Percentiles rank a stretch among this genome's conserved stretches.
Conservation (phyloP, 2,329 filamentous ascomycete species). For the Fusarium sp. region DNA sequence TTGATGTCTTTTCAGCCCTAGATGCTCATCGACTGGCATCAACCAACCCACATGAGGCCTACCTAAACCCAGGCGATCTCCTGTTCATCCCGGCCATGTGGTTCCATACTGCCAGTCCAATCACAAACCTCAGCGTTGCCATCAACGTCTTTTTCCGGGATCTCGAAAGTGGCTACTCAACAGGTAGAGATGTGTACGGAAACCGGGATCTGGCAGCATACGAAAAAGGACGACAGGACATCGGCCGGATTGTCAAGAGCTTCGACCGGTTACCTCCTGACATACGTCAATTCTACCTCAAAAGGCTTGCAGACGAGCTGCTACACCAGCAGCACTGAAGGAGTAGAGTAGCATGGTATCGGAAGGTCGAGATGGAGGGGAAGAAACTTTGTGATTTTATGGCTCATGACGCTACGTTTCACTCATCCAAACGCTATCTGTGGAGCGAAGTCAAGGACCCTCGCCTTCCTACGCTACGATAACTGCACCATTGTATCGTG, state of each 20-base stretch:
- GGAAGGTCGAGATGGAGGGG: not conserved
- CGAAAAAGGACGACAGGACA: constrained; percentile 80
- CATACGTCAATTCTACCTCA: constrained; percentile 79
- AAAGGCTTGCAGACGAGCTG: constrained; percentile 77
- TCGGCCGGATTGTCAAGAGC: constrained; percentile 71
- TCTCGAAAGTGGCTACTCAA: constrained; percentile 73
- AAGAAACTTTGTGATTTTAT: constrained; percentile 1
- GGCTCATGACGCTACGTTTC: constrained; percentile 5
- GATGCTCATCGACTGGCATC: constrained; percentile 52
- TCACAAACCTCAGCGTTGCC: constrained; percentile 72
- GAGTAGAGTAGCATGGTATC: not conserved
- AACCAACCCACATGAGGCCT: constrained; percentile 74
- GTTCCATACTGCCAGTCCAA: constrained; percentile 79
- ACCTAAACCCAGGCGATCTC: constrained; percentile 77
- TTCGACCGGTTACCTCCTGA: constrained; percentile 74
- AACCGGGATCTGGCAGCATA: constrained; percentile 88
- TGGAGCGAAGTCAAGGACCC: not conserved
- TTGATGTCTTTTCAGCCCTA: constrained; percentile 73
- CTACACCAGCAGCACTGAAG: constrained; percentile 32
- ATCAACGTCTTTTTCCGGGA: constrained; percentile 92
- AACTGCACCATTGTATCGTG: not conserved
- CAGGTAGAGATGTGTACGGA: constrained; percentile 85
- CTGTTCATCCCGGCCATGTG: constrained; percentile 86
- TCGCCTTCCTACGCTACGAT: not conserved
- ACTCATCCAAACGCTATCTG: not conserved